Percentiles rank a stretch among this genome's conserved stretches.
These are phyloP conservation scores for Alternaria atra DNA, from an alignment of 2,329 filamentous ascomycete species.

Conservation along the genomic window DNA sequence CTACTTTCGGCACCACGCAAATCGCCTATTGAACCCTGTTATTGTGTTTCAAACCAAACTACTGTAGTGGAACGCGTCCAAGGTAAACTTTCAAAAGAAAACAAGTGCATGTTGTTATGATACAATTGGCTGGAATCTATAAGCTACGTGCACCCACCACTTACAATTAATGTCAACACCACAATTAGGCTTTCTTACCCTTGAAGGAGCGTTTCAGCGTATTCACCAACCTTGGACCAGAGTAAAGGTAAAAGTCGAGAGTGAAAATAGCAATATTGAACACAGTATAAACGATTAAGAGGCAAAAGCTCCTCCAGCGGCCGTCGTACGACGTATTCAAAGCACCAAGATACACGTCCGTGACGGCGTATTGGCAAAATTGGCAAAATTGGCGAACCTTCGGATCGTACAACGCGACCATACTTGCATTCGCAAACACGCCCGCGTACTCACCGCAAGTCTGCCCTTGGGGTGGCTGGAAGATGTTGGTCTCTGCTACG, in stretches of 20 bases:
- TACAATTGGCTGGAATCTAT: neutral
- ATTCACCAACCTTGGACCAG: neutral
- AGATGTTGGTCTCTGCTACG: neutral
- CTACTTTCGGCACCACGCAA: neutral
- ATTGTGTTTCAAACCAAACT: neutral
- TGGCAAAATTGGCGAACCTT: neutral
- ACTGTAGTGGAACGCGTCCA: neutral
- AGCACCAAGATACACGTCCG: neutral
- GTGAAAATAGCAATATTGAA: neutral
- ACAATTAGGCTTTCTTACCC: neutral
- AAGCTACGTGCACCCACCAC: neutral
- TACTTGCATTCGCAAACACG: neutral
- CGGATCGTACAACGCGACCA: neutral
- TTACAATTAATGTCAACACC: neutral
- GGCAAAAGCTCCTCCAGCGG: neutral
- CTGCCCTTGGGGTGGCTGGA: neutral
- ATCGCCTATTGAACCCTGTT: neutral
- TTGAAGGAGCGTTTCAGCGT: neutral
- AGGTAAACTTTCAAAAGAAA: neutral
- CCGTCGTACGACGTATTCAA: neutral
- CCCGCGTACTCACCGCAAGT: neutral
- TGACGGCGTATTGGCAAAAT: neutral
- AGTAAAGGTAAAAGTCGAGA: neutral
- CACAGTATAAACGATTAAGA: neutral
- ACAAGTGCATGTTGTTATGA: neutral